These are phyloP conservation scores for Allium sativum DNA, from an alignment of 106 monocot genomes.

Conservation along the genomic window DNA sequence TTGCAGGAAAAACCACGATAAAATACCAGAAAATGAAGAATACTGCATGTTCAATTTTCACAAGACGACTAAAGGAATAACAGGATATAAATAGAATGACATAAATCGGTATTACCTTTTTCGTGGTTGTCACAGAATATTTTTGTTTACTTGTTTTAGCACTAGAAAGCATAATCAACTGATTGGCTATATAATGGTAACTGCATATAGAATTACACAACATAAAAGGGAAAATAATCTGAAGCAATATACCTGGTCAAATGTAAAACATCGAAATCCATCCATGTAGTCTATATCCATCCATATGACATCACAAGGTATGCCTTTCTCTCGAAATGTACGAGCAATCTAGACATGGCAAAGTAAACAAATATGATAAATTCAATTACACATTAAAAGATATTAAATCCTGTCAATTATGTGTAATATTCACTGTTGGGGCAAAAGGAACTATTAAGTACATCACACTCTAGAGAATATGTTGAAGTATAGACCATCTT, in stretches of 20 bases:
- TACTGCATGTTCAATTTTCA: neutral
- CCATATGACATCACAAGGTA: slow-evolving; percentile 99
- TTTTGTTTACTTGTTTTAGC: no score
- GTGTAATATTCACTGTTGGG: no score
- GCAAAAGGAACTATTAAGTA: no score
- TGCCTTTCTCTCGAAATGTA: slow-evolving; percentile 81
- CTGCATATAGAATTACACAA: no score
- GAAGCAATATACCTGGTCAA: slow-evolving; percentile 56
- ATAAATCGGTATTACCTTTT: neutral
- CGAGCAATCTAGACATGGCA: slow-evolving; percentile 55
- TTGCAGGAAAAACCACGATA: neutral
- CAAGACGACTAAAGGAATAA: neutral
- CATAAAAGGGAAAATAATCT: neutral
- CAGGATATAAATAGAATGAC: neutral
- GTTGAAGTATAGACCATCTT: neutral
- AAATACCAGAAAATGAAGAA: neutral
- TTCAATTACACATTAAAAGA: no score
- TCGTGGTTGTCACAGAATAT: no score
- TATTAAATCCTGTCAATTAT: no score
- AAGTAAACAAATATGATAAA: slow-evolving; percentile 7
- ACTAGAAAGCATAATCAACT: no score
- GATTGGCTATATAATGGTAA: no score
- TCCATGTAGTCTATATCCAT: slow-evolving; percentile 99
- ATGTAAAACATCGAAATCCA: slow-evolving; percentile 96
- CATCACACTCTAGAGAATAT: neutral